A percentile compares a stretch with the other conserved stretches of the same genome.
Conservation (phyloP, 2,329 filamentous ascomycete species). For the Phaeoacremonium minimum region DNA sequence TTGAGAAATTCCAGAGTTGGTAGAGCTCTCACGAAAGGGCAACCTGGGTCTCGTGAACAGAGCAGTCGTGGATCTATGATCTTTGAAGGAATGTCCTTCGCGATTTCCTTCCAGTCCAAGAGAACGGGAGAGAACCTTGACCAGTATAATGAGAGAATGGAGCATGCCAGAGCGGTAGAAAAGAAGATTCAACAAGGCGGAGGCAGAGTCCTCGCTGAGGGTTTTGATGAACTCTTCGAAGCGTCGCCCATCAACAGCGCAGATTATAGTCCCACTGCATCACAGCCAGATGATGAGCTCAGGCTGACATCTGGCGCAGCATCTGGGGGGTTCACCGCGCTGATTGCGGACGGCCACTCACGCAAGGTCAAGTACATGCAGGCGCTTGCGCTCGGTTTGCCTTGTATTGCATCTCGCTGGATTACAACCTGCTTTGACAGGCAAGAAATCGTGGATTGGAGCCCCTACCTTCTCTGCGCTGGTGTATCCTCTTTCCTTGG, state of each 20-base stretch:
- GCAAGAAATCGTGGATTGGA: conserved; percentile 65
- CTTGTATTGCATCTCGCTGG: conserved; percentile 82
- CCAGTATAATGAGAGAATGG: conserved; percentile 33
- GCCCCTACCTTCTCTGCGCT: conserved; percentile 77
- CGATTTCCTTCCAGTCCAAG: conserved; percentile 64
- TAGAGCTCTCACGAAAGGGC: conserved; percentile 9
- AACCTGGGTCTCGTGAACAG: conserved; percentile 4
- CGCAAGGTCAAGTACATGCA: conserved; percentile 92
- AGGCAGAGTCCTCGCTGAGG: conserved; percentile 65
- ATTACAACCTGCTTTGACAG: conserved; percentile 65
- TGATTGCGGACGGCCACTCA: conserved; percentile 83
- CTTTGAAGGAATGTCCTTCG: conserved; percentile 83
- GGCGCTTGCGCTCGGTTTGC: conserved; percentile 82
- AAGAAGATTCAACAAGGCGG: conserved; percentile 65
- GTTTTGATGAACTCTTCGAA: conserved; percentile 80
- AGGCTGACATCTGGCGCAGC: conserved; percentile 47
- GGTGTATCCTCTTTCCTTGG: conserved; percentile 75
- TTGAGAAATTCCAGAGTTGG: conserved; percentile 18
- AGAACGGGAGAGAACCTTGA: conserved; percentile 48
- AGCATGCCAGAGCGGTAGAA: conserved; percentile 44
- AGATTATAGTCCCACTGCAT: conserved; percentile 19
- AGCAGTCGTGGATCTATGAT: conserved; percentile 27
- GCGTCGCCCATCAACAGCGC: conserved; percentile 27
- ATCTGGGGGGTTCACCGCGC: conserved; percentile 70
- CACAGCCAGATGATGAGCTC: conserved; percentile 30